phyloP scores from a whole-genome alignment of 192 early-diverging fungal genomes.

The Mortierella antarctica region DNA sequence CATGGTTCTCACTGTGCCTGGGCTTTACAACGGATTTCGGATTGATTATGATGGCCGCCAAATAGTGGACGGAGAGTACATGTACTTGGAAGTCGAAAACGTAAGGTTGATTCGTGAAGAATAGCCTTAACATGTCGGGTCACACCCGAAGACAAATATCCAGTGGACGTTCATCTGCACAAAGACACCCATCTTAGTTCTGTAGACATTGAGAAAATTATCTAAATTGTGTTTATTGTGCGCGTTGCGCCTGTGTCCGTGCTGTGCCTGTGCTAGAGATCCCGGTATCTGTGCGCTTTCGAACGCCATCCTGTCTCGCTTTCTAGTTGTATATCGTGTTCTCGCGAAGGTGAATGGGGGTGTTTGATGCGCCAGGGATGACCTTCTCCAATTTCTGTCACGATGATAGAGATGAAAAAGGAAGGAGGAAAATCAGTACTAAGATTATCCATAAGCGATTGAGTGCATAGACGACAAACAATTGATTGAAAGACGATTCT shows the following conservation, averaged over 20 bases:
- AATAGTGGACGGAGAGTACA: constrained; percentile 51
- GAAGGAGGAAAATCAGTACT: neutral
- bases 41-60: constrained; percentile 23
- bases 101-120: constrained; percentile 13
- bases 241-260: too few species aligned
- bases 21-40: constrained; percentile 48
- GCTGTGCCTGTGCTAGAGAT: too few species aligned
- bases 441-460: neutral
- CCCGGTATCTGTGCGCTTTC: too few species aligned
- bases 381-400: constrained; percentile 75
- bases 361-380: constrained; percentile 70
- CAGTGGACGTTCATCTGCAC: too few species aligned
- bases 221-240: too few species aligned
- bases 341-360: constrained; percentile 50
- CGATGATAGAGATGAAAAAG: too few species aligned
- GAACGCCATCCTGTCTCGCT: neutral
- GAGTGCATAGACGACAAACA: too few species aligned
- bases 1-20: constrained; percentile 71
- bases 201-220: too few species aligned
- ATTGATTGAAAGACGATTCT: constrained; percentile 7
- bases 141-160: too few species aligned
- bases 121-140: neutral
- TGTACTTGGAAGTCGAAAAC: constrained; percentile 50
- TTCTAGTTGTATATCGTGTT: constrained; percentile 51
- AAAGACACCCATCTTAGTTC: too few species aligned